phyloP scores from a whole-genome alignment of 805 yeast species.

The Candida endomychidarum region DNA sequence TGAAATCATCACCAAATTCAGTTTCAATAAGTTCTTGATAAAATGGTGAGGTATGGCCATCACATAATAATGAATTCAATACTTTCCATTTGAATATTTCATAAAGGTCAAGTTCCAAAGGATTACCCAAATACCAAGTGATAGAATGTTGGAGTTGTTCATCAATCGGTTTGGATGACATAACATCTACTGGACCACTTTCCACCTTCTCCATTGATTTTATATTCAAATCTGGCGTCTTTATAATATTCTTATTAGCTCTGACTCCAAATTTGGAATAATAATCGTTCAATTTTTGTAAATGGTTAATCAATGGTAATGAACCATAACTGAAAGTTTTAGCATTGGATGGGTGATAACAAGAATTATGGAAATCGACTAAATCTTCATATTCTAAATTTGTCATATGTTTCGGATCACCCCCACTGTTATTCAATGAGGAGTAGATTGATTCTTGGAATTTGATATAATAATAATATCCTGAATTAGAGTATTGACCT shows the following conservation, averaged over 20 bases:
- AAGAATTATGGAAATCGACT: constrained; percentile 66
- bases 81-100: constrained; percentile 72
- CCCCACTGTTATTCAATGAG: constrained; percentile 85
- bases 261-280: constrained; percentile 57
- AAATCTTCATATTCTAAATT: constrained; percentile 72
- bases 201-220: constrained; percentile 30
- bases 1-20: constrained; percentile 80
- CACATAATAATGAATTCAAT: constrained; percentile 68
- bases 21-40: constrained; percentile 85
- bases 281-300: constrained; percentile 53
- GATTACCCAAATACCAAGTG: constrained; percentile 85
- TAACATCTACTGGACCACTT: constrained; percentile 74
- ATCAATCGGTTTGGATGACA: constrained; percentile 55
- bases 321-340: constrained; percentile 86
- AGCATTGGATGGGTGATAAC: constrained; percentile 91
- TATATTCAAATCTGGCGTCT: constrained; percentile 38
- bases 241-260: constrained; percentile 25
- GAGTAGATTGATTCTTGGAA: constrained; percentile 85
- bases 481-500: constrained; percentile 89
- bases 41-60: constrained; percentile 90
- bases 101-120: constrained; percentile 54
- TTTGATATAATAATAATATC: constrained; percentile 80
- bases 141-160: constrained; percentile 77
- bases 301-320: constrained; percentile 60
- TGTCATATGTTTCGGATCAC: constrained; percentile 84